Conservation (phyloP, 23 red algal species). For the Pyropia yezoensis region DNA sequence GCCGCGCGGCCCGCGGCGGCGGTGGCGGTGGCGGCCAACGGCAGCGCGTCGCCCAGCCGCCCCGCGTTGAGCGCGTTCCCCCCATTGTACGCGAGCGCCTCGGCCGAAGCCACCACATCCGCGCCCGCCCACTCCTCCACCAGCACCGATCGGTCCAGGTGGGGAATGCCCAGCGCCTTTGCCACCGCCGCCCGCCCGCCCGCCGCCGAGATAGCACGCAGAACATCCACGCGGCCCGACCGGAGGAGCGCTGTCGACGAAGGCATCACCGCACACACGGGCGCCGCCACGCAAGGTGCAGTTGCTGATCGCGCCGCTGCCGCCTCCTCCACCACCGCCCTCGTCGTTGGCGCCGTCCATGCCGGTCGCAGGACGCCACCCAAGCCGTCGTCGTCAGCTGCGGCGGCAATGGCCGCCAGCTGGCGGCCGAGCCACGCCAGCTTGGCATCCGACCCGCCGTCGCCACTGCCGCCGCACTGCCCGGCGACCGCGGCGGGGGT, state of each 20-base stretch:
- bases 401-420: no score
- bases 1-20: no score
- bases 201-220: slow-evolving; percentile 2
- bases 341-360: no score
- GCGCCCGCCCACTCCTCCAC: slow-evolving; percentile 1
- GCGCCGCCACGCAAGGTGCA: no score
- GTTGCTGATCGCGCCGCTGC: no score
- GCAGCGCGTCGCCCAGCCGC: neutral
- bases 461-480: no score
- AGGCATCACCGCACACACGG: neutral
- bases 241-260: neutral
- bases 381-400: no score
- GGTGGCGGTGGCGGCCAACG: neutral
- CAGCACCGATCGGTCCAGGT: slow-evolving; percentile 4
- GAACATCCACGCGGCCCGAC: neutral
- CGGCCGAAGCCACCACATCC: neutral
- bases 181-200: slow-evolving; percentile 3
- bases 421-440: no score
- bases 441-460: no score
- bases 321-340: no score
- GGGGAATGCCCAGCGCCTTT: neutral
- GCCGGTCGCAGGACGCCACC: no score
- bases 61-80: neutral
- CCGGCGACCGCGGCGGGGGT: no score
- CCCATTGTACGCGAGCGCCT: neutral